Evolutionary conservation across 768 basidiomycete genomes (phyloP).

Genomic region (Podaxis sp.): DNA sequence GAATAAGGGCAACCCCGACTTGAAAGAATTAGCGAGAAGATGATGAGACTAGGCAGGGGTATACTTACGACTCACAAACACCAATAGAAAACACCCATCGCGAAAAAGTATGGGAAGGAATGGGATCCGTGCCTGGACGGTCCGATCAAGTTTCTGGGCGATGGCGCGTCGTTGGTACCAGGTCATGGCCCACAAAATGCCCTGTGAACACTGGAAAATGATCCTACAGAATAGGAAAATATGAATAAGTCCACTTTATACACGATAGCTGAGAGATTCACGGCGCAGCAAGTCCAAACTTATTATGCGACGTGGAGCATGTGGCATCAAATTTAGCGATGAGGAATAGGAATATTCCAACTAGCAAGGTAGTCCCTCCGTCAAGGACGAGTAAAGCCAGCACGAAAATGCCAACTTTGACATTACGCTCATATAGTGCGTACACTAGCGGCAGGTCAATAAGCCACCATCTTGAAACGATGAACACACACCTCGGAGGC

Average conservation of each 20-base stretch:
- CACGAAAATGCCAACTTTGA: neutral
- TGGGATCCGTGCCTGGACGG: neutral
- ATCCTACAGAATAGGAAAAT: neutral
- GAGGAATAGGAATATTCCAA: neutral
- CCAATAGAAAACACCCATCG: neutral
- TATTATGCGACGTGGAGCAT: neutral
- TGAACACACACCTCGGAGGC: slow-evolving; percentile 3
- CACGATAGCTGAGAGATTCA: neutral
- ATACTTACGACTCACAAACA: neutral
- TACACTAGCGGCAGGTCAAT: neutral
- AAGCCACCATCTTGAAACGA: neutral
- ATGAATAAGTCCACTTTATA: no score
- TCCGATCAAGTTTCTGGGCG: neutral
- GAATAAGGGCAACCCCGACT: neutral
- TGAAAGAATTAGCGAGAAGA: neutral
- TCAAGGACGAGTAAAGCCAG: neutral
- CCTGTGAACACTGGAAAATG: neutral
- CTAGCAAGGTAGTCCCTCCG: neutral
- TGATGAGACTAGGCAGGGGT: neutral
- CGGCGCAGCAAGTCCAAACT: neutral
- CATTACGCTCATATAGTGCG: neutral
- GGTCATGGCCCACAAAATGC: neutral
- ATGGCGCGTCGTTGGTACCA: neutral
- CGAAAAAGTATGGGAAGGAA: neutral
- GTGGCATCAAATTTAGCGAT: neutral